phyloP scores from a whole-genome alignment of 2,329 filamentous ascomycete genomes.

The Xylaria sp. region DNA sequence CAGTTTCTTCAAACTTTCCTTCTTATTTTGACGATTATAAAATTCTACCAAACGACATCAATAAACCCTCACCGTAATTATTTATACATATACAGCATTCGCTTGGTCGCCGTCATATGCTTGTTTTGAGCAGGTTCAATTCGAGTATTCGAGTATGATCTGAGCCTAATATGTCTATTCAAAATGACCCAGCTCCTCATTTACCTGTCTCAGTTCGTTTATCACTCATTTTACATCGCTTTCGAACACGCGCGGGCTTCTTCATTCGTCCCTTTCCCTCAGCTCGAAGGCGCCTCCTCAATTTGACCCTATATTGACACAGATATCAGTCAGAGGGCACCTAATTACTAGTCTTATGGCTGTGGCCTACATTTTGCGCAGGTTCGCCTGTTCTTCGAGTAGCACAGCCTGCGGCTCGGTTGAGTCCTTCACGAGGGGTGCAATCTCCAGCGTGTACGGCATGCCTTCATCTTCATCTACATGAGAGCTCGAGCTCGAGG shows the following conservation, averaged over 20 bases:
- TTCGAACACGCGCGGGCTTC: constrained; percentile 19
- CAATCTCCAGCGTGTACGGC: background rate
- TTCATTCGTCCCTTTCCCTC: constrained; percentile 27
- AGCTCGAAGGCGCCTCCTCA: constrained; percentile 30
- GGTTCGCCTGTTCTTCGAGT: constrained; percentile 17
- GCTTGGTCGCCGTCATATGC: background rate
- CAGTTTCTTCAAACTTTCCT: too few relatives aligned
- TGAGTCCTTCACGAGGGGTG: background rate
- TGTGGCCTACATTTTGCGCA: constrained; percentile 21
- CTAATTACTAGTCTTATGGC: background rate
- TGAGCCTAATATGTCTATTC: background rate
- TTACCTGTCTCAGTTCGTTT: constrained; percentile 1
- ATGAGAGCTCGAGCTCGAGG: background rate
- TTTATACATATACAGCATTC: background rate
- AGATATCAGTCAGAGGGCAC: background rate
- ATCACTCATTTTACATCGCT: constrained; percentile 14
- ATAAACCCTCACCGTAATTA: too few relatives aligned
- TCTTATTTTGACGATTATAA: too few relatives aligned
- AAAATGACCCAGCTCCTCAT: background rate
- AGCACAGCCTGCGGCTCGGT: constrained; percentile 1
- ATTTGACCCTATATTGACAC: constrained; percentile 21
- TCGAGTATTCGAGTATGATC: background rate
- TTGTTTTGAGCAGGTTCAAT: background rate
- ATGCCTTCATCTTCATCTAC: background rate
- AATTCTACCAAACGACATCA: too few relatives aligned